Conservation (phyloP, 257 asterid genomes). For the Leonotis leonurus region DNA sequence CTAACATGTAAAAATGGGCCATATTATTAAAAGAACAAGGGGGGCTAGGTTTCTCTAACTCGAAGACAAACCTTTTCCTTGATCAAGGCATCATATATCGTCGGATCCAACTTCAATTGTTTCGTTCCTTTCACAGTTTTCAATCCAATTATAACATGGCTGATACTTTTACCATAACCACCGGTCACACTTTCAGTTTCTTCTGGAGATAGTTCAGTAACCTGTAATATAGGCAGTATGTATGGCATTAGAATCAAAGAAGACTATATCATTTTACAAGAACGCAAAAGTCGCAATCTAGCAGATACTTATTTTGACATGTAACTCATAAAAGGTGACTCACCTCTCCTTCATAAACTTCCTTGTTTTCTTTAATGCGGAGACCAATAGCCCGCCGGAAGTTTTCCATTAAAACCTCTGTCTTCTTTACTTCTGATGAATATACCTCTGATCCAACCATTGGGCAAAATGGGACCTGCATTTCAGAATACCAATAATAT, state of each 20-base stretch:
- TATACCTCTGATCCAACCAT: constrained; percentile 99
- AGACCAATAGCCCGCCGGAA: constrained; percentile 94
- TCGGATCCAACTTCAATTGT: constrained; percentile 90
- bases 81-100: constrained; percentile 86
- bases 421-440: constrained; percentile 95
- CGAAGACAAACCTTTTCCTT: constrained; percentile 64
- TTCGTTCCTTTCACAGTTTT: constrained; percentile 94
- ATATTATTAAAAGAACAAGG: not conserved
- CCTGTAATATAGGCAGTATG: constrained; percentile 37
- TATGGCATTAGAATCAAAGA: not conserved
- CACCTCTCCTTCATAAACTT: constrained; percentile 98
- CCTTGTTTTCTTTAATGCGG: constrained; percentile 90
- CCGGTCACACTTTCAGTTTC: constrained; percentile 91
- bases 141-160: constrained; percentile 90
- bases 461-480: constrained; percentile 95
- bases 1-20: not conserved
- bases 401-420: constrained; percentile 92
- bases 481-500: not conserved
- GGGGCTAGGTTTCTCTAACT: not conserved
- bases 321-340: constrained; percentile 10
- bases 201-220: constrained; percentile 92
- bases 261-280: not conserved
- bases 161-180: constrained; percentile 90
- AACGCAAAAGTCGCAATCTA: not conserved
- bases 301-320: not conserved